These are phyloP conservation scores for Claviceps maximensis DNA, from an alignment of 2,329 filamentous ascomycete genomes.

Conservation along the genomic window DNA sequence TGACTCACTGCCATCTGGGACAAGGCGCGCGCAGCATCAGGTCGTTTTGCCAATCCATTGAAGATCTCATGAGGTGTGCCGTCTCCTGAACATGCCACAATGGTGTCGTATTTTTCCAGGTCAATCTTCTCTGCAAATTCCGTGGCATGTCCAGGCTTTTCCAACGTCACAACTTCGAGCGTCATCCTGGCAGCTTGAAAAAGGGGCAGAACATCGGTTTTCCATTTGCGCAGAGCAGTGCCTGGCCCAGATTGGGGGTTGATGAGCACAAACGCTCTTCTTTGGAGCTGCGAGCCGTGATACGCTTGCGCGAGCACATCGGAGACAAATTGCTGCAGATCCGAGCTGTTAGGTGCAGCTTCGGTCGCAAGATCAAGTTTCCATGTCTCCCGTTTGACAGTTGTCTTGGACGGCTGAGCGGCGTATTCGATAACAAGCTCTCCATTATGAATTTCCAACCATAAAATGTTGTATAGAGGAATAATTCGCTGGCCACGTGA, in stretches of 20 bases:
- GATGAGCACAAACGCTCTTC: constrained; percentile 75
- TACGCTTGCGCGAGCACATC: constrained; percentile 60
- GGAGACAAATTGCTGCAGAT: constrained; percentile 48
- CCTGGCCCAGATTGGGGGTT: constrained; percentile 88
- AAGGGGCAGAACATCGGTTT: constrained; percentile 64
- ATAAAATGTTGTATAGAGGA: constrained; percentile 72
- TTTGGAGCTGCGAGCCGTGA: constrained; percentile 49
- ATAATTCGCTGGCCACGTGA: constrained; percentile 30
- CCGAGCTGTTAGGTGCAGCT: constrained; percentile 16
- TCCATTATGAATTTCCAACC: constrained; percentile 52
- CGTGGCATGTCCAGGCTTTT: constrained; percentile 60
- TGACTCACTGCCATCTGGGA: constrained; percentile 69
- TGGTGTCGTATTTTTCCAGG: constrained; percentile 67
- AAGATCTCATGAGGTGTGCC: constrained; percentile 88
- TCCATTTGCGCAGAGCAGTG: constrained; percentile 57
- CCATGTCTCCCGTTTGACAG: constrained; percentile 47
- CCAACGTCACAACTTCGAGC: constrained; percentile 61
- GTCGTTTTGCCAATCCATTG: constrained; percentile 71
- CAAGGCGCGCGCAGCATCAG: constrained; percentile 63
- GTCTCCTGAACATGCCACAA: constrained; percentile 84
- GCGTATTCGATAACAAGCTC: constrained; percentile 64
- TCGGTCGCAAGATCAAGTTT: constrained; percentile 31
- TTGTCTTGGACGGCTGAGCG: constrained; percentile 40
- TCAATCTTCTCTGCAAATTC: constrained; percentile 66
- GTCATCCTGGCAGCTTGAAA: constrained; percentile 69